phyloP scores from a whole-genome alignment of 768 basidiomycete genomes.

The Auriculariales sp. region DNA sequence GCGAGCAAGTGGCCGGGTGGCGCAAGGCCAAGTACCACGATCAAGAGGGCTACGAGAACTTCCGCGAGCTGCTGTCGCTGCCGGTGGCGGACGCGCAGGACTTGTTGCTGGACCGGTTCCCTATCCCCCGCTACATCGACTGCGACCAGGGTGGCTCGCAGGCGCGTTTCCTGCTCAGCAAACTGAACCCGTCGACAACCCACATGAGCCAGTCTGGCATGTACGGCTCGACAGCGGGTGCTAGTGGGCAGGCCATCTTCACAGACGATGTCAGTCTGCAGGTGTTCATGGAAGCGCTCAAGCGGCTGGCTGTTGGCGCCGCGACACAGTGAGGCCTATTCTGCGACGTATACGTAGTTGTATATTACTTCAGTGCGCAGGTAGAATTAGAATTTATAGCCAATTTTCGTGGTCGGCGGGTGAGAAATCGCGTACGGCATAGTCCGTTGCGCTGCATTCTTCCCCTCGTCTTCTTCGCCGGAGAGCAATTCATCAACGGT shows the following conservation, averaged over 20 bases:
- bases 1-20: conserved; percentile 94
- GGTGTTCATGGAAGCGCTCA: conserved; percentile 95
- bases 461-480: no score
- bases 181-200: conserved; percentile 94
- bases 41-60: conserved; percentile 97
- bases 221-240: conserved; percentile 64
- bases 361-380: not conserved
- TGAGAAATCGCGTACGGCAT: no score
- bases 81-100: conserved; percentile 90
- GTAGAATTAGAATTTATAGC: not conserved
- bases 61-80: conserved; percentile 80
- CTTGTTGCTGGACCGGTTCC: conserved; percentile 86
- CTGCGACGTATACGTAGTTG: no score
- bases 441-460: no score
- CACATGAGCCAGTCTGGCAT: conserved; percentile 78
- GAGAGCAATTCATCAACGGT: conserved; percentile 93
- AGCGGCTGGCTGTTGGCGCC: no score
- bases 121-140: conserved; percentile 94
- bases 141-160: conserved; percentile 96
- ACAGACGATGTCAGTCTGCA: conserved; percentile 98
- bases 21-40: conserved; percentile 97
- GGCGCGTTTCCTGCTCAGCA: conserved; percentile 92
- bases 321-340: no score
- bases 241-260: conserved; percentile 83
- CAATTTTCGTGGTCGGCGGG: not conserved